Base-by-base conservation (phyloP, 805 yeast species). In the Debaryomyces tyrocola region DNA sequence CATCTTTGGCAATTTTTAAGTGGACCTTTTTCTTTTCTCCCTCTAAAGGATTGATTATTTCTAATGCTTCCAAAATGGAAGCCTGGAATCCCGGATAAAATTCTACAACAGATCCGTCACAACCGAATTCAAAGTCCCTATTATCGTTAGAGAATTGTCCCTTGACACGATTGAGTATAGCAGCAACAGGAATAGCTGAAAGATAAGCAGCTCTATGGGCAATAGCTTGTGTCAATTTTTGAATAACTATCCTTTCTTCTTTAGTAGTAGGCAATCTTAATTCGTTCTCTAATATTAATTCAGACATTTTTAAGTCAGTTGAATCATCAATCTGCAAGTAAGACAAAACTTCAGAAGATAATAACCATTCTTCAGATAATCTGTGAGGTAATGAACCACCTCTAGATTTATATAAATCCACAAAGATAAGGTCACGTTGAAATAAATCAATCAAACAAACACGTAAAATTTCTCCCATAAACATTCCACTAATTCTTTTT, bases 71-170 rank as follows among this genome's bases (percentile, higher is more conserved):
- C 61, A 92, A 80, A 52, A 92, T 72, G 78, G 81, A 80, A 10
- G 84, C 79, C 69, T 85, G 83, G 70, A 87, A 92, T 20, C 92
- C 91, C 14, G 99, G 99, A 66, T 91, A 94, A 62, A 81, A 87
- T 68, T 92, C 96, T 41, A 92, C 85, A 45, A 92, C 94, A 2
- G 96, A 85, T 33, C 99, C 99, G 66, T 92, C 98, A 49, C 91
- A 91, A 48, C 97, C 98, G 54, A 94, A 81, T 64, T 92, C 98
- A 42, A 92, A 90, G 59, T 84, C 88, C 50, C 79, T 82, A 36
- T 56, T 58, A 39, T 67, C 73, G 44, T 65, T 59, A n/a, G 55
- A 40, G 57, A 85, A 87, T 38, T 72, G 71, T 45, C 77, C 81
- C 39, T 79, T 77, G 43, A 90, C 79, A 12, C 92, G 85, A 43